Conservation (phyloP, 441 rosid genomes). For the Eruca vesicaria region DNA sequence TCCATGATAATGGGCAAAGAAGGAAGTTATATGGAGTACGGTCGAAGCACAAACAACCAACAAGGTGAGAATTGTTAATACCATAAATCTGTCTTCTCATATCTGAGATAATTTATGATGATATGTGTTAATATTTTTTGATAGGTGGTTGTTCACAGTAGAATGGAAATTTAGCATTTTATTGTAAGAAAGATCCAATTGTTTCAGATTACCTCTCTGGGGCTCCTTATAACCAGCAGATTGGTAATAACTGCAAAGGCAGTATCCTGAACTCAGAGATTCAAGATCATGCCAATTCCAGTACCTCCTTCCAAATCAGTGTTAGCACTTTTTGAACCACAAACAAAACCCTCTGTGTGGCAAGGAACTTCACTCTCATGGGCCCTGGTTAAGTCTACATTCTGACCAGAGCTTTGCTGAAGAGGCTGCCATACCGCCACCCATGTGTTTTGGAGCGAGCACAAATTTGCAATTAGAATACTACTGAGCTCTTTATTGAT, state of each 20-base stretch:
- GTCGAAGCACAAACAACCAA: no score
- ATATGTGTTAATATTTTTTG: background rate
- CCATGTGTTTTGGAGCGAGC: no score
- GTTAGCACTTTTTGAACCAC: no score
- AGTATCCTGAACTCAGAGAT: conserved; percentile 56
- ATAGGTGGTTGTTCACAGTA: conserved; percentile 55
- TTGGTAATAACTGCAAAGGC: conserved; percentile 59
- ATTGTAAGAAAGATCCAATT: no score
- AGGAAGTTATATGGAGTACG: conserved; percentile 75
- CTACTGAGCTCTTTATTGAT: no score
- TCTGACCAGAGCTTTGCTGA: conserved; percentile 48
- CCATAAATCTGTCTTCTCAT: no score
- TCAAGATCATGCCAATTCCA: conserved; percentile 49
- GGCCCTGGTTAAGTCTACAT: conserved; percentile 77
- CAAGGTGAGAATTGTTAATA: conserved; percentile 38
- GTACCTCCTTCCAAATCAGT: conserved; percentile 64
- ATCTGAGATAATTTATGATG: no score
- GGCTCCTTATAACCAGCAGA: conserved; percentile 59
- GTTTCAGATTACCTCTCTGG: conserved; percentile 55
- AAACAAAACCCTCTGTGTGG: no score
- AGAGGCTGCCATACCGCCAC: no score
- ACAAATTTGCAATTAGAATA: no score
- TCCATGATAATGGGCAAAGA: conserved; percentile 69
- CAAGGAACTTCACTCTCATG: conserved; percentile 57
- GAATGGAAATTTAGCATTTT: conserved; percentile 55